Conservation (phyloP, 2,329 filamentous ascomycete genomes). For the Cladobotryum protrusum region DNA sequence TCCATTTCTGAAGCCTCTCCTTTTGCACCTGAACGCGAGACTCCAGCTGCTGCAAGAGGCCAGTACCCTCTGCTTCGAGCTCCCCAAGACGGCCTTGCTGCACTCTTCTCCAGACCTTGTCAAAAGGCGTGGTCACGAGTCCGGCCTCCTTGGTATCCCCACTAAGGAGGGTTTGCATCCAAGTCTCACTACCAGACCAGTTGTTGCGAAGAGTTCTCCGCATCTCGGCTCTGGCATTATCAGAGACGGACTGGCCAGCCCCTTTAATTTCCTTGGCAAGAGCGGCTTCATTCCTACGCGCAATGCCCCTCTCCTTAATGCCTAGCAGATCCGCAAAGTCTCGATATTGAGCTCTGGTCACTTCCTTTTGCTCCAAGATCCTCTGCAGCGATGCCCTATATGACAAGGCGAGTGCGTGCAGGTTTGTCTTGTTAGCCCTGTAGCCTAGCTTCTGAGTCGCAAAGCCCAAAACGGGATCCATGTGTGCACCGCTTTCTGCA, state of each 20-base stretch:
- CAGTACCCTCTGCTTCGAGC: constrained; percentile 44
- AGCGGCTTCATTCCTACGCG: constrained; percentile 45
- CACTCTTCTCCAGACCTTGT: constrained; percentile 64
- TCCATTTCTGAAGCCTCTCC: constrained; percentile 66
- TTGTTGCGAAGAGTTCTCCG: constrained; percentile 60
- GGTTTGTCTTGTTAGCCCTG: constrained; percentile 44
- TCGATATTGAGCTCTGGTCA: constrained; percentile 50
- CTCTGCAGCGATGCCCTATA: constrained; percentile 62
- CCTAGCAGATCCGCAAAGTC: constrained; percentile 61
- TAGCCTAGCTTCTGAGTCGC: constrained; percentile 55
- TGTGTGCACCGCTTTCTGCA: constrained; percentile 32
- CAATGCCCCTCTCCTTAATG: constrained; percentile 54
- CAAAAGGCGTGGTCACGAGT: constrained; percentile 61
- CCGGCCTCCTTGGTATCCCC: constrained; percentile 57
- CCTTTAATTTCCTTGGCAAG: constrained; percentile 23
- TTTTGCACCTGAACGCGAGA: constrained; percentile 60
- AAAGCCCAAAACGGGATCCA: constrained; percentile 47
- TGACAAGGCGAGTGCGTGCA: constrained; percentile 65
- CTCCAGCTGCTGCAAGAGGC: constrained; percentile 66
- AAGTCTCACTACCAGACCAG: constrained; percentile 72
- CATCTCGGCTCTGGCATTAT: constrained; percentile 42
- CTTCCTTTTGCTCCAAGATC: constrained; percentile 53
- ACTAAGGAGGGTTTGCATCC: constrained; percentile 64
- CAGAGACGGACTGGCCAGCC: constrained; percentile 29
- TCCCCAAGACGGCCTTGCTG: constrained; percentile 52